Conservation (phyloP, 139 green algal species). For the Closterium sp. region DNA sequence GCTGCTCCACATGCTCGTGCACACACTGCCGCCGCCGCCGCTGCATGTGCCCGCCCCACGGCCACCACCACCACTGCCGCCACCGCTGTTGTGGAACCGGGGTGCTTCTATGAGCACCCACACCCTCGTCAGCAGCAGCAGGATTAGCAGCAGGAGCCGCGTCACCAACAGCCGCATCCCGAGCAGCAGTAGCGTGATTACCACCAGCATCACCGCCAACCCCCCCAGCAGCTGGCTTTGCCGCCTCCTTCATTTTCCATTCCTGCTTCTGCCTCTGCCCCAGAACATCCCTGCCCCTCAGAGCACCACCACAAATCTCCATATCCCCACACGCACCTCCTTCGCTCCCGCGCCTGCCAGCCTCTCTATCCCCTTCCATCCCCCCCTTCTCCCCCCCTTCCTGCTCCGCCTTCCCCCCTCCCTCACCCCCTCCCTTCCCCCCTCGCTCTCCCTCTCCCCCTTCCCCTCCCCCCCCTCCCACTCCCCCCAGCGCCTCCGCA, state of each 20-base stretch:
- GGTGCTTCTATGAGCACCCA: too few species aligned
- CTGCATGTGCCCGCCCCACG: too few species aligned
- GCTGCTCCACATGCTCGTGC: not conserved
- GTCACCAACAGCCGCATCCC: too few species aligned
- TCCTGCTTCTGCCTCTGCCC: too few species aligned
- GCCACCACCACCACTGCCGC: not conserved
- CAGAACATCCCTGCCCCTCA: too few species aligned
- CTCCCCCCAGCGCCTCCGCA: not conserved
- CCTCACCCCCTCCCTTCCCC: not conserved
- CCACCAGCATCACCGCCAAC: too few species aligned
- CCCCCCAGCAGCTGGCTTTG: too few species aligned
- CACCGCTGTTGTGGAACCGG: not conserved
- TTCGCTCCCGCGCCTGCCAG: too few species aligned
- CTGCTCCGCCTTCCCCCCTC: not conserved
- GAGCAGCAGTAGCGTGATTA: too few species aligned
- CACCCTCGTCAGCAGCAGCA: not conserved
- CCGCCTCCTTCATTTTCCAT: too few species aligned
- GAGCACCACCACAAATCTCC: too few species aligned
- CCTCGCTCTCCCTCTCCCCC: not conserved
- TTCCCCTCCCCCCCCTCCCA: not conserved
- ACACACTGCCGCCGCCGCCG: not conserved
- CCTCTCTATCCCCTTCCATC: not conserved
- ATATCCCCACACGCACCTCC: too few species aligned
- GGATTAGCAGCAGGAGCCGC: not conserved
- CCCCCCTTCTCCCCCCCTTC: not conserved